Conservation (phyloP, 2,329 filamentous ascomycete species). For the Stachybotrys echinatus region DNA sequence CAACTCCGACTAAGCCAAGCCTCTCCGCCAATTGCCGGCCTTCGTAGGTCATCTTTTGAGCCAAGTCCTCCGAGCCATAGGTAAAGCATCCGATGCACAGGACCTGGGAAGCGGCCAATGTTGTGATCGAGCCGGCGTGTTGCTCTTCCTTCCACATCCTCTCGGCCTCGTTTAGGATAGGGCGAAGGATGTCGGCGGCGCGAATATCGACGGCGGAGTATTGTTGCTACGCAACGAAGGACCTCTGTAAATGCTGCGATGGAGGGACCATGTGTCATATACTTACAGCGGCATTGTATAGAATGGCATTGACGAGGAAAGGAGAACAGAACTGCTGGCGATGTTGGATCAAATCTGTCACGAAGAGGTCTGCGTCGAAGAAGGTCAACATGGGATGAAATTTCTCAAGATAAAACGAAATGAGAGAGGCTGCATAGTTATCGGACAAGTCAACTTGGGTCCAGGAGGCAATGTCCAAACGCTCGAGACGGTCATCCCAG, state of each 20-base stretch:
- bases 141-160: neutral
- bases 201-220: neutral
- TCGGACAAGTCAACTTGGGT: neutral
- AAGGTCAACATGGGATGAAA: conserved; percentile 23
- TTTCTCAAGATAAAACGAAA: conserved; percentile 21
- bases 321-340: conserved; percentile 18
- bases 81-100: neutral
- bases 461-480: neutral
- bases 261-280: neutral
- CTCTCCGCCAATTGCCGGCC: neutral
- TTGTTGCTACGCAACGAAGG: neutral
- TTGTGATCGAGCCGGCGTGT: neutral
- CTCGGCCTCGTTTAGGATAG: neutral
- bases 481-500: neutral
- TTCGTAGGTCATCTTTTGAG: neutral
- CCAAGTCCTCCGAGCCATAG: neutral
- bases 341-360: conserved; percentile 17
- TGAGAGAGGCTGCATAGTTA: neutral
- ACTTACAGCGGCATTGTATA: neutral
- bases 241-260: no score
- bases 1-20: neutral
- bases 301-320: conserved; percentile 15
- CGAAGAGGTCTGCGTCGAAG: conserved; percentile 19
- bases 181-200: neutral
- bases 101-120: conserved; percentile 2